Evolutionary conservation across 1,139 yeast species (phyloP).

Genomic region (Candida smagusa): DNA sequence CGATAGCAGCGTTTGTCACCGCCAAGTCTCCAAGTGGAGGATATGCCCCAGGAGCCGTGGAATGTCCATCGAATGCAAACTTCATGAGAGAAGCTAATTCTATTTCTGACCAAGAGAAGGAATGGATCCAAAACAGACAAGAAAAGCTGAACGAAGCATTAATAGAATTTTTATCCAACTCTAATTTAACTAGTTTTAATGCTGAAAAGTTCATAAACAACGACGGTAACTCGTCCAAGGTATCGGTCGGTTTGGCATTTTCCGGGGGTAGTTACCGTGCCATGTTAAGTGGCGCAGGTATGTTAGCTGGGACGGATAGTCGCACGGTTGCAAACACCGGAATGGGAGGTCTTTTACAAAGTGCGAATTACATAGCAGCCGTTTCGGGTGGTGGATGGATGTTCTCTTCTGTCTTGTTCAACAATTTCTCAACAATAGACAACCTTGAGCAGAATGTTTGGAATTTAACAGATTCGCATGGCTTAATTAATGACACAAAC

Average conservation of each 20-base stretch:
- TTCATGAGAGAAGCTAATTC: slow-evolving; percentile 28
- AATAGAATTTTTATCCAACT: slow-evolving; percentile 50
- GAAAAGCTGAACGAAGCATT: slow-evolving; percentile 51
- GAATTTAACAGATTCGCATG: slow-evolving; percentile 32
- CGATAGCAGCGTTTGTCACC: slow-evolving; percentile 2
- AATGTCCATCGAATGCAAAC: slow-evolving; percentile 45
- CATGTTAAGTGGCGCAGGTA: slow-evolving; percentile 88
- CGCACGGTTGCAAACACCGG: slow-evolving; percentile 65
- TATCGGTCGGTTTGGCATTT: slow-evolving; percentile 68
- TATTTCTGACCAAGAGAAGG: slow-evolving; percentile 34
- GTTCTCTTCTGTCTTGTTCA: slow-evolving; percentile 32
- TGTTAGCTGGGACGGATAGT: slow-evolving; percentile 73
- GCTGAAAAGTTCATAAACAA: slow-evolving; percentile 43
- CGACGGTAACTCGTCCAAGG: slow-evolving; percentile 30
- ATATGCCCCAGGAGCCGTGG: slow-evolving; percentile 62
- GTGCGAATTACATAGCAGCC: slow-evolving; percentile 35
- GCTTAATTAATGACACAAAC: slow-evolving; percentile 25
- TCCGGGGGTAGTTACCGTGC: slow-evolving; percentile 95
- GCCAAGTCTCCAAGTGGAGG: slow-evolving; percentile 6
- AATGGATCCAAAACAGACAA: slow-evolving; percentile 49
- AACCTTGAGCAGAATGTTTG: slow-evolving; percentile 21
- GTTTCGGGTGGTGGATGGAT: slow-evolving; percentile 43
- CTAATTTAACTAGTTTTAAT: slow-evolving; percentile 60
- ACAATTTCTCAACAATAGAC: slow-evolving; percentile 32
- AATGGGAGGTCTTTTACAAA: slow-evolving; percentile 38